These are phyloP conservation scores for Sclerotinia minor DNA, from an alignment of 2,329 filamentous ascomycete genomes.

Conservation along the genomic window DNA sequence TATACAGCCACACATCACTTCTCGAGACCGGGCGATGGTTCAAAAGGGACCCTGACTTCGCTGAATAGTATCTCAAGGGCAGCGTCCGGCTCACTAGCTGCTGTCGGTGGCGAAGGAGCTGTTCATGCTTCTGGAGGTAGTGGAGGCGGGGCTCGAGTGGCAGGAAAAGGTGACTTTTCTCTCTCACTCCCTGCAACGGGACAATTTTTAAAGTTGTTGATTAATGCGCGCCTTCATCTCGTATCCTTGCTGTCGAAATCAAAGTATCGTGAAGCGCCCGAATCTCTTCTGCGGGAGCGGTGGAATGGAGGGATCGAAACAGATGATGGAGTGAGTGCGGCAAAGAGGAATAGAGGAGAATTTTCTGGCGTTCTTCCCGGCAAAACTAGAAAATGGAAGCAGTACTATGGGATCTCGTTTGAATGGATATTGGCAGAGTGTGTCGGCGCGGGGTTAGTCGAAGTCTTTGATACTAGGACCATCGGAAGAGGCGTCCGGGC, in stretches of 20 bases:
- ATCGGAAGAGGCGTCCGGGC: constrained; percentile 66
- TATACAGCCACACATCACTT: constrained; percentile 46
- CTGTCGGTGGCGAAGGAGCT: constrained; percentile 67
- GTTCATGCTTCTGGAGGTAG: constrained; percentile 63
- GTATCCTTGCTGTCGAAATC: constrained; percentile 58
- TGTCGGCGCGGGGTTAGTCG: constrained; percentile 67
- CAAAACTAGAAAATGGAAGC: constrained; percentile 67
- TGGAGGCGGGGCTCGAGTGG: constrained; percentile 37
- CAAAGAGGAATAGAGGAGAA: constrained; percentile 56
- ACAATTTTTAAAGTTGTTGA: constrained; percentile 64
- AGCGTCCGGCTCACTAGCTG: constrained; percentile 66
- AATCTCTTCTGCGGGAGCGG: constrained; percentile 61
- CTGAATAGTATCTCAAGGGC: constrained; percentile 63
- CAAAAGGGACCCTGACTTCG: constrained; percentile 54
- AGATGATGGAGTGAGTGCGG: constrained; percentile 48
- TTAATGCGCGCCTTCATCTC: constrained; percentile 62
- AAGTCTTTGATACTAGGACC: constrained; percentile 72
- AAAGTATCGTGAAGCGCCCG: constrained; percentile 62
- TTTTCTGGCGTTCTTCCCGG: constrained; percentile 59
- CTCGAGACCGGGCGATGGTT: constrained; percentile 45
- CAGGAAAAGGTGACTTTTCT: constrained; percentile 45
- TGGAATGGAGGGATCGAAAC: constrained; percentile 67
- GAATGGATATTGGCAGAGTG: constrained; percentile 72
- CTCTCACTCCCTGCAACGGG: constrained; percentile 69
- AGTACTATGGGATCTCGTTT: constrained; percentile 68